Base-by-base conservation (phyloP, 1,139 yeast species). In the Meyerozyma guilliermondii region DNA sequence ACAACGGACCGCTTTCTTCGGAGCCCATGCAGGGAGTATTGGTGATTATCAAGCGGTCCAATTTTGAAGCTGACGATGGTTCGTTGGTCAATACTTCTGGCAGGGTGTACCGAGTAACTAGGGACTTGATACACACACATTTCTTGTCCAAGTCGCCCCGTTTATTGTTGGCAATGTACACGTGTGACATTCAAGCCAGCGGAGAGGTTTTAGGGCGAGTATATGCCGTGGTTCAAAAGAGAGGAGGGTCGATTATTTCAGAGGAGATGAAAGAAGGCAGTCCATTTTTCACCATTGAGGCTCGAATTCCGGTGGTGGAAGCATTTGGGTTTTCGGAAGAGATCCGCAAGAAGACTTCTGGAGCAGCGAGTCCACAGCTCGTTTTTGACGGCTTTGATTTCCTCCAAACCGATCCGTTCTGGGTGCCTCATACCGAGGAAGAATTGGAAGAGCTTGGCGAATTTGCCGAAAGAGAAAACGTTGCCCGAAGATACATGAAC, bases 361-460 rank as follows among this genome's bases (percentile, higher is more conserved):
- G 99, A 43, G 95, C 97, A 5, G 98, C 98, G 3, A 86, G 88
- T 56, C 98, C 98, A 0, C 98, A 92, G 62, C 72, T 94, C 46
- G 87, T 91, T 6, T 92, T 92, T 57, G 78, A 85, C 38, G 98
- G 98, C 1, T 94, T 78, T 60, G 95, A 89, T 54, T 69, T 83
- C 49, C 76, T 91, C 41, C 95, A 88, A 48, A 79, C 86, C 51
- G 98, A 94, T 67, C 99, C 99, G 34, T 94, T 85, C 72, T 94
- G 99, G 99, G 96, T 92, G 10, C 98, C 99, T n/a, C 87, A 92
- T 6, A 94, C 98, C 0, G 97, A 87, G 54, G 98, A 89, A 60
- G 98, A 94, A 59, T 66, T 92, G 40, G 98, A 92, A 59, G 95
- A 89, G 46, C 69, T 87, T 39, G 99, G 98, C 24, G 96, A 88